Conservation (phyloP, 257 asterid species). For the Lycium ferocissimum region DNA sequence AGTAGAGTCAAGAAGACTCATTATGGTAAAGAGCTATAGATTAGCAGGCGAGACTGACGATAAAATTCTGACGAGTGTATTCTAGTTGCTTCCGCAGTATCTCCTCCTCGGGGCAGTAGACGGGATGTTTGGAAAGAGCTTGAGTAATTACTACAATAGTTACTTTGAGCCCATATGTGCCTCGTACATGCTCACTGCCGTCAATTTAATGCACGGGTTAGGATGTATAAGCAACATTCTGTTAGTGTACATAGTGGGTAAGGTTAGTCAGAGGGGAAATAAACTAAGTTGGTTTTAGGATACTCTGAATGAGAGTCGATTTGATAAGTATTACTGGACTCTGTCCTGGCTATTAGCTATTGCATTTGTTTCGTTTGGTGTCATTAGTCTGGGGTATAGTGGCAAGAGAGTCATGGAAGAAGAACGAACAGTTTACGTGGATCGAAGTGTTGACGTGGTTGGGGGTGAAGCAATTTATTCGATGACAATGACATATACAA, state of each 20-base stretch:
- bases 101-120: constrained; percentile 37
- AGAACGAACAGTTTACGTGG: neutral
- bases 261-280: constrained; percentile 32
- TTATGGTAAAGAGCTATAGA: constrained; percentile 37
- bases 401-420: neutral
- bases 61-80: constrained; percentile 38
- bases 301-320: constrained; percentile 36
- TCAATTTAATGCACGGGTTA: constrained; percentile 18
- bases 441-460: neutral
- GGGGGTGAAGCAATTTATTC: neutral
- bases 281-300: constrained; percentile 40
- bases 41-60: constrained; percentile 45
- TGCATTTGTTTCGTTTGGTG: constrained; percentile 24
- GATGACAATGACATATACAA: neutral
- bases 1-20: constrained; percentile 52
- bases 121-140: constrained; percentile 27
- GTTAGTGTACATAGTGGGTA: neutral
- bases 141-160: neutral
- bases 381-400: constrained; percentile 31
- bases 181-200: constrained; percentile 20
- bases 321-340: constrained; percentile 44
- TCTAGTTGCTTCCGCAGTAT: constrained; percentile 35
- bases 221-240: constrained; percentile 41
- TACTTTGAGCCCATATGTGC: neutral
- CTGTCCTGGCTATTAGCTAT: constrained; percentile 35